Evolutionary conservation across 1,139 yeast genomes (phyloP).

Genomic region (Debaryomycetaceae sp.): DNA sequence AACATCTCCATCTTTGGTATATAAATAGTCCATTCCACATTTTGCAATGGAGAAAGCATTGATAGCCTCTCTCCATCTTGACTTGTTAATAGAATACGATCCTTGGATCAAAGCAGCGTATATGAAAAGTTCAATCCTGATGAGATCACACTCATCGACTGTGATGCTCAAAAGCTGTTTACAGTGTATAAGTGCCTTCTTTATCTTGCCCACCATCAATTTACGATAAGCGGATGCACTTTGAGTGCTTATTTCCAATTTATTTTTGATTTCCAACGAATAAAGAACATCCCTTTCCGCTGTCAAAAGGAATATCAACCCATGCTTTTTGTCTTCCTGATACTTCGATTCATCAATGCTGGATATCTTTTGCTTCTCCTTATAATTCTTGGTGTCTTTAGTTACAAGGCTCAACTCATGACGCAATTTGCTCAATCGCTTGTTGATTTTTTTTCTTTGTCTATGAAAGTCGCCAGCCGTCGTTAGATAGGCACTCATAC

Average conservation of each 20-base stretch:
- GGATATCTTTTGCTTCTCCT: conserved; percentile 39
- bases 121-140: conserved; percentile 51
- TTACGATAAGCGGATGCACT: conserved; percentile 43
- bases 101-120: conserved; percentile 64
- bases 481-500: conserved; percentile 47
- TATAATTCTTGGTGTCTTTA: conserved; percentile 55
- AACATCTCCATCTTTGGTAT: conserved; percentile 11
- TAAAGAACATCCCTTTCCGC: conserved; percentile 70
- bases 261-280: conserved; percentile 60
- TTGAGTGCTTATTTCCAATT: conserved; percentile 52
- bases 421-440: conserved; percentile 53
- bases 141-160: conserved; percentile 24
- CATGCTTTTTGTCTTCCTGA: conserved; percentile 42
- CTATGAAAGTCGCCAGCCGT: conserved; percentile 50
- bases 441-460: conserved; percentile 44
- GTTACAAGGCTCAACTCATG: conserved; percentile 54
- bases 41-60: conserved; percentile 57
- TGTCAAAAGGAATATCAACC: conserved; percentile 46
- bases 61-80: conserved; percentile 55
- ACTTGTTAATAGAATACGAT: conserved; percentile 51
- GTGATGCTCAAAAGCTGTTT: conserved; percentile 42
- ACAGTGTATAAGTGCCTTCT: conserved; percentile 52
- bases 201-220: conserved; percentile 63
- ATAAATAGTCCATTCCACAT: conserved; percentile 54
- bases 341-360: conserved; percentile 46